Evolutionary conservation across 2,329 filamentous ascomycete species (phyloP), one percentile per base, ranked within the genome.

Genomic region (Graphilbum ipis-grandicollis): DNA sequence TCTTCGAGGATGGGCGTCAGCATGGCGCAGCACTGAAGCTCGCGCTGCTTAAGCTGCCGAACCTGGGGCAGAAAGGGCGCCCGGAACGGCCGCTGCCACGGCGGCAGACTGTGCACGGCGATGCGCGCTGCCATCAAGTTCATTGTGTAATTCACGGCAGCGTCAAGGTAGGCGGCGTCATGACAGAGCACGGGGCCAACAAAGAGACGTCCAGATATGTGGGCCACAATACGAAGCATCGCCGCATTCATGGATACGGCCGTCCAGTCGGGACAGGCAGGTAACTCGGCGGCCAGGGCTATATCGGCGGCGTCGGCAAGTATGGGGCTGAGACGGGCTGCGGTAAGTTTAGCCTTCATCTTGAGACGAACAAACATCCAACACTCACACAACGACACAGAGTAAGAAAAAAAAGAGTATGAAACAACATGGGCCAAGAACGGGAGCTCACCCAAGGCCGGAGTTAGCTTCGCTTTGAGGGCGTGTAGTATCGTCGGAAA

Each of bases 151-250:
- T 60, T 59, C 40, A 65, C 63, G n/a, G 58, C 55, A 5, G 57
- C 52, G 29, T 65, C 54, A 3, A 66, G 46, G 44, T 65, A 67
- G 19, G 54, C 50, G 29, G 62, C 58, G 4, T 54, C 46, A 23
- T 57, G 59, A 42, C 59, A 62, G 1, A 65, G 53, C 36, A 65
- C 60, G 1, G 58, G 48, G 5, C 63, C 64, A 21, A 67, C 52
- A 36, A 67, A 67, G 21, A 66, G 48, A 10, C 59, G 52, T 3
- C 63, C 63, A 0, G 60, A 64, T 1, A 60, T 55, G 40, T 57
- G 58, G 34, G 58, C 60, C 1, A 68, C 57, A 29, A 66, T 56
- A 15, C 59, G 57, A 3, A 65, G 51, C 5, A 68, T 46, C 9
- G 50, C 53, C 9, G 50, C 40, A 48, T 59, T 53, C 23, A 63